A percentile compares a stretch with the other conserved stretches of the same genome.
Conservation (phyloP, 2,329 filamentous ascomycete genomes). For the Ceratocystis colombiana region DNA sequence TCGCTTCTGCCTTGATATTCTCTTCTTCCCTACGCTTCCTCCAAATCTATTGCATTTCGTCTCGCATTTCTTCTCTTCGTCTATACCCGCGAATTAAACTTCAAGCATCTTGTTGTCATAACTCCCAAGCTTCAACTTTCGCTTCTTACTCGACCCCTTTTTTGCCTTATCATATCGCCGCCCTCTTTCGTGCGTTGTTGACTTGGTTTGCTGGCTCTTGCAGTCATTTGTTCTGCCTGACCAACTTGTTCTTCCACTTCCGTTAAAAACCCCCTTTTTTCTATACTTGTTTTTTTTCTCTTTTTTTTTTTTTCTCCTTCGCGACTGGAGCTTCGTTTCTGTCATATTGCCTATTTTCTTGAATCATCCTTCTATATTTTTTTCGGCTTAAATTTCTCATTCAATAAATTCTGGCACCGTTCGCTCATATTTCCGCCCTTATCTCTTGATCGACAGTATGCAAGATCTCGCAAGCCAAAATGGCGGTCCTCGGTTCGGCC, state of each 20-base stretch:
- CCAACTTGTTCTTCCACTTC: not conserved
- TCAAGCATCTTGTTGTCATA: slow-evolving; percentile 26
- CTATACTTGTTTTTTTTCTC: not conserved
- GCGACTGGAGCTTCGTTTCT: slow-evolving; percentile 2
- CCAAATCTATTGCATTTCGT: slow-evolving; percentile 14
- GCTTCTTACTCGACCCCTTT: slow-evolving; percentile 22
- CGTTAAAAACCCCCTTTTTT: not conserved
- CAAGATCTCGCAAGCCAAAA: slow-evolving; percentile 66
- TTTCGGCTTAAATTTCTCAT: not conserved
- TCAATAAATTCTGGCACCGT: not conserved
- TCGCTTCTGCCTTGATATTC: slow-evolving; percentile 11
- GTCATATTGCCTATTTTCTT: slow-evolving; percentile 16
- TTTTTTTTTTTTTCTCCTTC: not conserved
- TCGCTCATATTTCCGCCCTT: slow-evolving; percentile 5
- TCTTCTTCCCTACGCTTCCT: slow-evolving; percentile 9
- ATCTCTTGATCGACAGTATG: slow-evolving; percentile 59
- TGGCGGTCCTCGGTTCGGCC: slow-evolving; percentile 55
- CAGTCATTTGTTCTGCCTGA: not conserved
- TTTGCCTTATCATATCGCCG: not conserved
- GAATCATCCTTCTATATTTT: slow-evolving; percentile 6
- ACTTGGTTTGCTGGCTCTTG: not conserved
- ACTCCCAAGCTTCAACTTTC: slow-evolving; percentile 20
- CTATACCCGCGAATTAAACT: slow-evolving; percentile 26
- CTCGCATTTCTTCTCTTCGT: slow-evolving; percentile 25
- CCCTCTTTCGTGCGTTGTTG: slow-evolving; percentile 17